Evolutionary conservation across 306 rosid genomes (phyloP), one percentile per base, ranked within the genome.

Genomic region (Prunus salicina): DNA sequence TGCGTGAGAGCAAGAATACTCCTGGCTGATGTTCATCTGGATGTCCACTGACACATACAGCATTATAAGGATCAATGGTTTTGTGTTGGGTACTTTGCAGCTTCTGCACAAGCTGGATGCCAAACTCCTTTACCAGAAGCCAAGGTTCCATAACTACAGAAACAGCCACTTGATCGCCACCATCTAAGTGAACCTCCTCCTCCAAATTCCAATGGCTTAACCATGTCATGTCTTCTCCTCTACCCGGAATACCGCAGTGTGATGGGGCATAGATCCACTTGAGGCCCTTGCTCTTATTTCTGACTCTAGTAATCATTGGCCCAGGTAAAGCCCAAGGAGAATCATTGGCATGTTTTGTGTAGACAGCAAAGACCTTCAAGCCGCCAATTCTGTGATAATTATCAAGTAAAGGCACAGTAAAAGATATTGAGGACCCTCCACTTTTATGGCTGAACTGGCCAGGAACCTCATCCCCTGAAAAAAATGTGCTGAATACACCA

Each of bases 401-500:
- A 34, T 5, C 3, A 65, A 38, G 69, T 65, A 4, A 10, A 38
- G 53, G 52, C 32, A 66, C 52, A 41, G 13, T 10, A 65, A 65
- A 65, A 2, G 69, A 65, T 1, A 65, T n/a, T 38, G 70, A 41
- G 18, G 18, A 38, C 25, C 2, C 10, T 38, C 18, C 41, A 2
- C 50, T n/a, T 38, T 1, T 38, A 11, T n/a, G 16, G 51, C 49
- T 38, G 71, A 66, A 66, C 19, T 20, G 4, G 9, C 71, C 52
- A 0, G 30, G 71, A 11, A 66, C 53, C 11, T 43, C 11, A 12
- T 6, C 43, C 11, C 53, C 71, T 4, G 8, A 9, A 66, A 66
- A 8, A 43, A 43, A 66, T 66, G 71, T 66, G 71, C 16, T 66
- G 19, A 66, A 43, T n/a, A 66, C 20, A 66, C 71, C 71, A 19